Conservation (phyloP, 2,329 filamentous ascomycete genomes). For the Davidsoniella virescens region DNA sequence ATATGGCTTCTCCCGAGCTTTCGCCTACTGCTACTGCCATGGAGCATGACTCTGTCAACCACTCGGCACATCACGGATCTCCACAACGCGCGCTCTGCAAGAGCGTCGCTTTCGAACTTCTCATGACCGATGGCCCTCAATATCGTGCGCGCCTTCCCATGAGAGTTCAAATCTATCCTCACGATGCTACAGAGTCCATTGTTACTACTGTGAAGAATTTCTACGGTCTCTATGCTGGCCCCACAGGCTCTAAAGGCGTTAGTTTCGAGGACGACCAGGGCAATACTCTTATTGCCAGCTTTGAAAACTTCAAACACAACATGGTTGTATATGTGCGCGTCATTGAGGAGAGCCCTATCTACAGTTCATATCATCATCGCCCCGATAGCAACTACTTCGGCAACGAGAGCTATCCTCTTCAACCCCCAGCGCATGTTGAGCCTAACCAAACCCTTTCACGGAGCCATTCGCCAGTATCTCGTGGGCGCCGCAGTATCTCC, state of each 20-base stretch:
- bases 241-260: conserved; percentile 56
- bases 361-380: conserved; percentile 10
- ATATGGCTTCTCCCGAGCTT: conserved; percentile 11
- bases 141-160: conserved; percentile 64
- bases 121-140: conserved; percentile 51
- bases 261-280: conserved; percentile 87
- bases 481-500: conserved; percentile 63
- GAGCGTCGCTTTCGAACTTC: conserved; percentile 64
- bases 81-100: conserved; percentile 28
- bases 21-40: conserved; percentile 5
- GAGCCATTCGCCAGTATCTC: conserved; percentile 56
- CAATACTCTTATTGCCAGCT: conserved; percentile 83
- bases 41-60: conserved; percentile 5
- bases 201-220: conserved; percentile 98
- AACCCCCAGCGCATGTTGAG: conserved; percentile 32
- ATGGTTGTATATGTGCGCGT: conserved; percentile 90
- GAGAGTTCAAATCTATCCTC: conserved; percentile 79
- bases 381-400: conserved; percentile 28
- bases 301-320: conserved; percentile 86
- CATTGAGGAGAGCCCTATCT: conserved; percentile 36
- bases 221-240: conserved; percentile 79
- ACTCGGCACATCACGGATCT: neutral
- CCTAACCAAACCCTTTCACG: conserved; percentile 36
- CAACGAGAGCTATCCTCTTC: conserved; percentile 34
- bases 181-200: conserved; percentile 95